These are phyloP conservation scores for Boletus eberwhitei DNA, from an alignment of 768 basidiomycete genomes.

Conservation along the genomic window DNA sequence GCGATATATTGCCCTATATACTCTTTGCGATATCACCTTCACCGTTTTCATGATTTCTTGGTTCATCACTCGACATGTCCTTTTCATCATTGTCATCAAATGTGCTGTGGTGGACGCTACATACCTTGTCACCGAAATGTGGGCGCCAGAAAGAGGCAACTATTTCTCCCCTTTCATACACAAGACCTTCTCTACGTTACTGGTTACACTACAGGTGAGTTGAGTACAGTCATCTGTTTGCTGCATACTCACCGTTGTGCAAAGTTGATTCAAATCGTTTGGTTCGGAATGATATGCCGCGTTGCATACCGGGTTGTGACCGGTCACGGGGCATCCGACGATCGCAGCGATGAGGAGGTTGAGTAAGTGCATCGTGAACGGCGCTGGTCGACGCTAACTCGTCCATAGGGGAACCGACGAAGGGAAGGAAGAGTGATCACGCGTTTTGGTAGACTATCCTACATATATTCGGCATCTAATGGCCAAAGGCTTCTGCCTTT, in stretches of 20 bases:
- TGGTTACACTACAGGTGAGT: conserved; percentile 60
- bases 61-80: conserved; percentile 84
- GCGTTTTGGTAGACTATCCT: conserved; percentile 24
- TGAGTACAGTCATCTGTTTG: neutral
- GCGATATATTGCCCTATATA: conserved; percentile 70
- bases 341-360: conserved; percentile 78
- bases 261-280: conserved; percentile 71
- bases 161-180: conserved; percentile 50
- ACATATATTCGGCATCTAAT: conserved; percentile 25
- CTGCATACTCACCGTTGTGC: conserved; percentile 4
- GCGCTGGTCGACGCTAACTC: conserved; percentile 9
- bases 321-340: conserved; percentile 77
- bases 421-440: conserved; percentile 26
- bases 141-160: conserved; percentile 56
- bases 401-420: conserved; percentile 13
- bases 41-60: conserved; percentile 83
- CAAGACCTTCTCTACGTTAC: conserved; percentile 49
- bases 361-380: conserved; percentile 37
- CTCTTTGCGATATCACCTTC: conserved; percentile 72
- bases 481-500: conserved; percentile 12
- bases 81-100: conserved; percentile 71
- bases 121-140: conserved; percentile 45
- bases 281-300: conserved; percentile 84
- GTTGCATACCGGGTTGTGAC: conserved; percentile 78
- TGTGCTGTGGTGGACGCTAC: conserved; percentile 54